Percentiles rank a stretch among this genome's conserved stretches.
These are phyloP conservation scores for Articulospora tetracladia DNA, from an alignment of 495 filamentous ascomycete species.

Conservation along the genomic window DNA sequence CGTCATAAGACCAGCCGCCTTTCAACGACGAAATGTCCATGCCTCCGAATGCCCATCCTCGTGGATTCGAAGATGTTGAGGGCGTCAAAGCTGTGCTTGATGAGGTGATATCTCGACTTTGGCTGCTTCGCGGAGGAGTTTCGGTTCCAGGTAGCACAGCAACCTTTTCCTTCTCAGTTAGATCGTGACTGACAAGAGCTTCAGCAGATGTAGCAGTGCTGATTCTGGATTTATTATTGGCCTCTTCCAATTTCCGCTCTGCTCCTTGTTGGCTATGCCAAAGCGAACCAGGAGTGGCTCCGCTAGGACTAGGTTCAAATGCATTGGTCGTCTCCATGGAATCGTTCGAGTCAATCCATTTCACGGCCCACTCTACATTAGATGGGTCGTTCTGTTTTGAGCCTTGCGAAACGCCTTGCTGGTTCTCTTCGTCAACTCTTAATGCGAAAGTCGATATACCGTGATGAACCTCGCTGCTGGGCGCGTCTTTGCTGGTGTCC, in stretches of 20 bases:
- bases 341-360: neutral
- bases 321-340: no score
- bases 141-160: neutral
- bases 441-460: neutral
- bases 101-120: neutral
- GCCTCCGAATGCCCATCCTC: neutral
- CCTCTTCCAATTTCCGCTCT: neutral
- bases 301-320: neutral
- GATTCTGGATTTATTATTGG: neutral
- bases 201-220: neutral
- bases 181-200: neutral
- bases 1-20: neutral
- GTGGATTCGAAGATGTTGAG: neutral
- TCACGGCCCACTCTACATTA: no score
- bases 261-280: neutral
- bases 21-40: neutral
- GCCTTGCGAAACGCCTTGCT: neutral
- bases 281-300: neutral
- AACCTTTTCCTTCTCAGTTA: neutral
- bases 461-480: neutral
- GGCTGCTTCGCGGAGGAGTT: neutral
- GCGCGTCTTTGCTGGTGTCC: neutral
- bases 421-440: neutral
- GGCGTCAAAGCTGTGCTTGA: neutral
- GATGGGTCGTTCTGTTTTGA: neutral